These are phyloP conservation scores for Emergomyces pasteurianus DNA, from an alignment of 2,329 filamentous ascomycete genomes.

Conservation along the genomic window DNA sequence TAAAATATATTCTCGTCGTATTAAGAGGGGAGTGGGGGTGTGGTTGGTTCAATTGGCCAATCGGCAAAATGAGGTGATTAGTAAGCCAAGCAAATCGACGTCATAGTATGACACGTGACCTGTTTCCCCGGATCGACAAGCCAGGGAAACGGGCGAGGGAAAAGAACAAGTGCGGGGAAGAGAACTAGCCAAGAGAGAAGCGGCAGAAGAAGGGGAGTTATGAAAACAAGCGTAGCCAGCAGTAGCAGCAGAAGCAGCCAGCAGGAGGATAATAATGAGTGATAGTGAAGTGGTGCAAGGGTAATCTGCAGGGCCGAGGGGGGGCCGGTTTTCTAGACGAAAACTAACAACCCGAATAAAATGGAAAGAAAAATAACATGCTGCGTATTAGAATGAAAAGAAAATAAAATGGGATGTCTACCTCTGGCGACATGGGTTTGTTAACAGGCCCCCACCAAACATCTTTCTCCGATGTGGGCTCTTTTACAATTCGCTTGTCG, in stretches of 20 bases:
- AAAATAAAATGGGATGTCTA: slow-evolving; percentile 43
- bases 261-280: background rate
- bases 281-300: too few species aligned
- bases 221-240: background rate
- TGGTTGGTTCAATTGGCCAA: background rate
- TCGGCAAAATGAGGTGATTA: background rate
- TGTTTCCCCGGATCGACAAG: slow-evolving; percentile 14
- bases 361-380: slow-evolving; percentile 7
- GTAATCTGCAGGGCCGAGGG: slow-evolving; percentile 1
- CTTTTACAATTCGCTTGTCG: slow-evolving; percentile 96
- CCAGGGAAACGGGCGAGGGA: slow-evolving; percentile 15
- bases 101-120: background rate
- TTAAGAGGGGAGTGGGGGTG: too few species aligned
- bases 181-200: background rate
- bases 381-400: background rate
- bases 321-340: background rate
- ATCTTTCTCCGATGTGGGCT: slow-evolving; percentile 75
- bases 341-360: background rate
- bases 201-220: background rate
- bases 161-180: background rate
- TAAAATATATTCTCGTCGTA: too few species aligned
- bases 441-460: slow-evolving; percentile 99
- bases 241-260: background rate
- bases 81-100: background rate
- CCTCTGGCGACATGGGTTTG: slow-evolving; percentile 95